Base-by-base conservation (phyloP, 164 flowering plant genomes). In the Brasenia schreberi region DNA sequence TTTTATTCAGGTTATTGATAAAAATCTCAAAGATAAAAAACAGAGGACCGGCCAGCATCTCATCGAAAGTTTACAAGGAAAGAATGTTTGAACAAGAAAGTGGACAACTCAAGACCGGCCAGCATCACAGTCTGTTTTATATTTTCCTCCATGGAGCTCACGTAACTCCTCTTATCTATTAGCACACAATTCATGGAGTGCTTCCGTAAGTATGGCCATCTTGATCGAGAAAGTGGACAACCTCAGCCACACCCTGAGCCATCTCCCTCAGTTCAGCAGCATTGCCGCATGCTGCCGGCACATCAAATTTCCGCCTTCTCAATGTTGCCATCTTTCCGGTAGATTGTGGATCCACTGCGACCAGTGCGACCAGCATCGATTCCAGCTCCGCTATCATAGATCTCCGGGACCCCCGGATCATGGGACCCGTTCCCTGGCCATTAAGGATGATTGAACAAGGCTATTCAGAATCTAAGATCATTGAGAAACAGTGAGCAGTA, bases 371-470 rank as follows among this genome's bases (percentile, higher is more conserved):
- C 0, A 87, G 86, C 93, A 89, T 91, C 62, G 93, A 91, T 73
- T 94, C 98, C 72, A 94, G 75, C 79, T 94, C 98, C 63, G 81
- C 96, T 71, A 89, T 81, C 87, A 94, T 87, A 5, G 93, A 84
- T 70, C 77, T 85, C 80, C 80, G 84, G 64, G 97, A 90, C 43
- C 84, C 67, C 67, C 97, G 77, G 69, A 91, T 90, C 88, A 91
- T 86, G 4, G 77, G 6, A 87, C 91, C 98, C 78, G 79, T 77
- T 49, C 98, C 97, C 98, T 94, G 65, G 56, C 23, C 19, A 19
- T 19, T 9, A 39, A 63, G 17, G 16, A 18, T 9, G 18, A 39
- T 11, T 12, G 14, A 18, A 23, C 33, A 18, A 17, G 43, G 43
- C 18, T 16, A 19, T 27, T 43, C 39, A 1, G 43, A 63, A 19